phyloP scores from a whole-genome alignment of 805 yeast species.

The Metschnikowia proteae region DNA sequence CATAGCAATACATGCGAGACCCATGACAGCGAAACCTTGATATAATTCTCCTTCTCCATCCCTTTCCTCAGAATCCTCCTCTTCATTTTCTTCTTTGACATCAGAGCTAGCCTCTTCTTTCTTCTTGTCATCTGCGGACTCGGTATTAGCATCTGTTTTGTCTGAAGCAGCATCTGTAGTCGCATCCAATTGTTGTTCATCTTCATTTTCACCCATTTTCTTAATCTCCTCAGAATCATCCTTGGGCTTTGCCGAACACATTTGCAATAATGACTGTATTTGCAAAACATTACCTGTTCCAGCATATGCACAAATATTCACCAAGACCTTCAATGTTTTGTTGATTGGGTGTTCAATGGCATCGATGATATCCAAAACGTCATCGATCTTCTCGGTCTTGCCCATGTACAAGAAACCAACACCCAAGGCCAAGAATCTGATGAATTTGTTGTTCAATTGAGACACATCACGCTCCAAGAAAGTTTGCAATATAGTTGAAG shows the following conservation, averaged over 20 bases:
- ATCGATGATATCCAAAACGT: constrained; percentile 86
- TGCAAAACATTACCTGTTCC: constrained; percentile 97
- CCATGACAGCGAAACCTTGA: constrained; percentile 89
- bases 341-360: constrained; percentile 96
- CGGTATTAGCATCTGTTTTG: constrained; percentile 27
- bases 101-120: constrained; percentile 16
- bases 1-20: constrained; percentile 90
- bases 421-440: constrained; percentile 86
- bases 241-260: constrained; percentile 70
- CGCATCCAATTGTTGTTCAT: constrained; percentile 24
- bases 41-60: constrained; percentile 52
- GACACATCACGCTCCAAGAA: constrained; percentile 76
- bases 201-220: constrained; percentile 39
- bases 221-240: constrained; percentile 57
- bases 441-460: constrained; percentile 82
- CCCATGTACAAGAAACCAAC: constrained; percentile 90
- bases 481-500: constrained; percentile 87
- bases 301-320: constrained; percentile 90
- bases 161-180: constrained; percentile 29
- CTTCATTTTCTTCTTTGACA: constrained; percentile 18
- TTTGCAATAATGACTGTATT: constrained; percentile 85
- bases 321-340: constrained; percentile 81
- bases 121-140: constrained; percentile 15
- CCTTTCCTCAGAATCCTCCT: constrained; percentile 25
- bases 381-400: constrained; percentile 89